Evolutionary conservation across 2,329 filamentous ascomycete genomes (phyloP), one percentile per base, ranked within the genome.

Genomic region (Sarocladium strictum): DNA sequence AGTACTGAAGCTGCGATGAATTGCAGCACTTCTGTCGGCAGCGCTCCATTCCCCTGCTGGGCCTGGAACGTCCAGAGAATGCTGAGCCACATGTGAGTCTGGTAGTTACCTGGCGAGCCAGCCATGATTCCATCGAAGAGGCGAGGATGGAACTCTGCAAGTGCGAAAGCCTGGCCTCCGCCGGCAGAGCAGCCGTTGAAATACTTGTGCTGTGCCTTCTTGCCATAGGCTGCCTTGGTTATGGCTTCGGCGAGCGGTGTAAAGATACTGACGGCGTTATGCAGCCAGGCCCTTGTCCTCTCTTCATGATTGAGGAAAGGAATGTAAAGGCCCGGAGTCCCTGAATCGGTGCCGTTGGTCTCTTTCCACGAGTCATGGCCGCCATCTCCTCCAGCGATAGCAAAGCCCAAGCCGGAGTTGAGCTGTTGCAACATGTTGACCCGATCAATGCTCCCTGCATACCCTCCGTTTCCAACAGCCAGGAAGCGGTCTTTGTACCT

Each of bases 171-270:
- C 33, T 53, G 50, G 3, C 50, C 50, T 11, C 50, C 50, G 23
- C 50, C 50, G n/a, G 50, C 35, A n/a, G 50, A 53, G 17, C 50
- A 53, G 6, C 50, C 35, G 14, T 40, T 53, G 35, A 53, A 53
- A 19, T 53, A 53, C 6, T 32, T 10, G 19, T 40, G 23, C 14
- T 17, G 3, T 6, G 33, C 33, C 19, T 53, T 19, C 3, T 27
- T 3, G 3, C 50, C 33, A 27, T 53, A 53, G 11, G 32, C 21
- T 5, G n/a, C 50, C 33, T 40, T 40, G 33, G 15, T 40, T 14
- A 53, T 40, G 19, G 50, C 50, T n/a, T 27, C 40, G 32, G 50
- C 50, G 5, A 53, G n/a, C 7, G 50, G 50, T 19, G 50, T 53
- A 21, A 53, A 38, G 33, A 53, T 9, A 27, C 50, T 53, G 33